Conservation (phyloP, 257 asterid species). For the Solanum gandarillasii region DNA sequence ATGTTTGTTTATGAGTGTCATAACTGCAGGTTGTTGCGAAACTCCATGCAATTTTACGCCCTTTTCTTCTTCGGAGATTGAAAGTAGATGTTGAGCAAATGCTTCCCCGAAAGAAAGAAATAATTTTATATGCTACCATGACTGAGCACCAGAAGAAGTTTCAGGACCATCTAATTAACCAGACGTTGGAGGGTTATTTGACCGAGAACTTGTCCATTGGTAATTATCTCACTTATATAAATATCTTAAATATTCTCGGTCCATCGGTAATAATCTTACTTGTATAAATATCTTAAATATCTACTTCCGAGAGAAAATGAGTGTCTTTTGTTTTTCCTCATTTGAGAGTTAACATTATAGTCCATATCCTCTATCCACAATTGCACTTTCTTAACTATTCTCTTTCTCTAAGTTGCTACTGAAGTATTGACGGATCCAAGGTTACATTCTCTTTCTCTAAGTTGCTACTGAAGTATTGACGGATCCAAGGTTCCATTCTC, state of each 20-base stretch:
- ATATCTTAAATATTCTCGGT: neutral
- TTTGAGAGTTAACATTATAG: neutral
- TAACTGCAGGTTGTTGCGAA: slow-evolving; percentile 76
- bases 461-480: neutral
- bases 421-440: neutral
- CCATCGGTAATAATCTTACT: slow-evolving; percentile 25
- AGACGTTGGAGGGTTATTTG: slow-evolving; percentile 60
- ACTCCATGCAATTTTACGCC: slow-evolving; percentile 88
- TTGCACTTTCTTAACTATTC: neutral
- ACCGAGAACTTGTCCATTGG: slow-evolving; percentile 33
- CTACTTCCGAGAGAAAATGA: neutral
- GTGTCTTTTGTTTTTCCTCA: neutral
- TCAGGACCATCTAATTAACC: slow-evolving; percentile 79
- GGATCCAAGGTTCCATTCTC: neutral
- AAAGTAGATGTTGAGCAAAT: slow-evolving; percentile 79
- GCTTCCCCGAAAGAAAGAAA: slow-evolving; percentile 95
- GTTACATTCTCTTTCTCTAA: neutral
- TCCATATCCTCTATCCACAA: neutral
- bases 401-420: neutral
- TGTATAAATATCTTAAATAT: neutral
- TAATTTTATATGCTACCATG: slow-evolving; percentile 77
- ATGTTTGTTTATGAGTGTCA: neutral
- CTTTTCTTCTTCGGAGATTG: slow-evolving; percentile 91
- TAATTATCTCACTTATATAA: slow-evolving; percentile 11
- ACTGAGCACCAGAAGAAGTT: slow-evolving; percentile 77